phyloP scores from a whole-genome alignment of 2,329 filamentous ascomycete genomes.

The Ophiostoma sp. region DNA sequence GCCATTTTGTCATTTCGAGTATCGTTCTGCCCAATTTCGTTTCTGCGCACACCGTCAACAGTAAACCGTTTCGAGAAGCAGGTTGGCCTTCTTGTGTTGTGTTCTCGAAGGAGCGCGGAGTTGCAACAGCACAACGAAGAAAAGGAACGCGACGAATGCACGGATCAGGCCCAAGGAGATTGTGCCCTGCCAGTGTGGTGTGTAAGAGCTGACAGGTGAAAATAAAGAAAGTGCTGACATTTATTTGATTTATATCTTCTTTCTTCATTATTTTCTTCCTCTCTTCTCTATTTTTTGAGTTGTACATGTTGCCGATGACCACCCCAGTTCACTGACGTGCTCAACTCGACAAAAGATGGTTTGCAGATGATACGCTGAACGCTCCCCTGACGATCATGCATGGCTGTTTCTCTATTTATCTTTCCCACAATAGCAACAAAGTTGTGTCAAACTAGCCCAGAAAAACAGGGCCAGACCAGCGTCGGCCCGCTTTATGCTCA shows the following conservation, averaged over 20 bases:
- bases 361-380: background rate
- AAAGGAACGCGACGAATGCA: background rate
- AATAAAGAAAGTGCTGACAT: constrained; percentile 8
- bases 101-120: background rate
- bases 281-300: background rate
- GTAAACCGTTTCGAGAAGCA: background rate
- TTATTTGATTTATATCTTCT: background rate
- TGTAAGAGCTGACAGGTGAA: constrained; percentile 14
- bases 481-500: background rate
- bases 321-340: constrained; percentile 8
- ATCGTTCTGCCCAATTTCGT: constrained; percentile 3
- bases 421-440: background rate
- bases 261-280: background rate
- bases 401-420: background rate
- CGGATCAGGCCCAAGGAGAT: background rate
- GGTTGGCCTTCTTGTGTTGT: background rate
- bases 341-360: background rate
- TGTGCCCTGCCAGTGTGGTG: background rate
- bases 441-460: background rate
- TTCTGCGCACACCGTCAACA: background rate
- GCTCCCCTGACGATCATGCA: constrained; percentile 11
- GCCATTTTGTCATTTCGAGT: background rate
- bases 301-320: background rate
- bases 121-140: background rate
- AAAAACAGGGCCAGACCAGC: background rate